Conservation (phyloP, 495 filamentous ascomycete genomes). For the Durotheca rogersii region DNA sequence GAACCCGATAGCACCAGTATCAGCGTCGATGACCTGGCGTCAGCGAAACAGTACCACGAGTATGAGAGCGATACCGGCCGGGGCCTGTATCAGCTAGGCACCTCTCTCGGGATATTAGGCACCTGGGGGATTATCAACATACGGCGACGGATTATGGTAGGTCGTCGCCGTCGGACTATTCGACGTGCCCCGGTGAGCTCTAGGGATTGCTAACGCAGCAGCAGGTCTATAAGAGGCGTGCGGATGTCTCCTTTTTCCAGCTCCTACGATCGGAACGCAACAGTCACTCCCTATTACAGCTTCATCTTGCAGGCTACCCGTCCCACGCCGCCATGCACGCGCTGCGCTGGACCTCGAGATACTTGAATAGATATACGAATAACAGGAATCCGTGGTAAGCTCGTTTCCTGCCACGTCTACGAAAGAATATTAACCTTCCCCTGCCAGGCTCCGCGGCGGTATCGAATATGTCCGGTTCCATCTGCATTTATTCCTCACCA, state of each 20-base stretch:
- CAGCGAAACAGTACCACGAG: constrained; percentile 32
- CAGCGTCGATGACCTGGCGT: constrained; percentile 32
- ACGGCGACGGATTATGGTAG: constrained; percentile 52
- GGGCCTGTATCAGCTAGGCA: constrained; percentile 39
- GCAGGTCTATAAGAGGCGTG: constrained; percentile 49
- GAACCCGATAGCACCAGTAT: constrained; percentile 43
- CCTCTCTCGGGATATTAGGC: constrained; percentile 41
- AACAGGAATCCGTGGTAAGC: constrained; percentile 16
- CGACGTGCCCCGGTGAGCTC: background rate
- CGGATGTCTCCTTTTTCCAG: constrained; percentile 40
- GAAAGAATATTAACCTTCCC: constrained; percentile 8
- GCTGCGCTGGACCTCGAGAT: constrained; percentile 4
- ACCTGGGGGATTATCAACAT: constrained; percentile 57
- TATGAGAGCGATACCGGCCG: constrained; percentile 45
- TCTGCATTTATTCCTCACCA: constrained; percentile 47
- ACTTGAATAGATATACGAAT: background rate
- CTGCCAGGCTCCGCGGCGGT: constrained; percentile 30
- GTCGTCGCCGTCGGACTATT: constrained; percentile 2
- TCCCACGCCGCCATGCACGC: constrained; percentile 16
- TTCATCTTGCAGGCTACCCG: constrained; percentile 24
- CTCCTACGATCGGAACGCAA: constrained; percentile 35
- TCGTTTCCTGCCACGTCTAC: too few relatives aligned
- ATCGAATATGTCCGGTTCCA: constrained; percentile 45
- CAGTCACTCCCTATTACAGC: constrained; percentile 31
- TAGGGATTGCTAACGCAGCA: constrained; percentile 18